phyloP scores from a whole-genome alignment of 352 stramenopile genomes.

The Globisporangium heterothallicum region DNA sequence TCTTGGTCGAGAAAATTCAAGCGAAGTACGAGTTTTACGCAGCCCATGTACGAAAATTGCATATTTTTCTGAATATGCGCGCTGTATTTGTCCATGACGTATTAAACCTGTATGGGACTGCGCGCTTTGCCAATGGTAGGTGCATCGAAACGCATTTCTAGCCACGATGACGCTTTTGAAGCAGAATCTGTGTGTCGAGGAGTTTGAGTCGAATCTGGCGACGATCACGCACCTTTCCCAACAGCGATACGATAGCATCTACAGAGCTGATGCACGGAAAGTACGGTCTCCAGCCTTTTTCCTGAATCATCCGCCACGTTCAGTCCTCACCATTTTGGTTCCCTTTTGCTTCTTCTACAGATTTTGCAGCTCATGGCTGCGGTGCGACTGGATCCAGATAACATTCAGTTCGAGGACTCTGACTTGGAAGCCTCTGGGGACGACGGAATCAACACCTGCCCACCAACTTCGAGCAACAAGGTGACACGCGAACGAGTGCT shows the following conservation, averaged over 20 bases:
- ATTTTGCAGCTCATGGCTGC: slow-evolving; percentile 79
- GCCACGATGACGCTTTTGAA: slow-evolving; percentile 69
- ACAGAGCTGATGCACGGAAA: slow-evolving; percentile 73
- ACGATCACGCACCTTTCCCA: slow-evolving; percentile 83
- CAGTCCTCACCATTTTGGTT: no score
- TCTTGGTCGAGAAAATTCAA: slow-evolving; percentile 80
- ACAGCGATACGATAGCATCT: slow-evolving; percentile 78
- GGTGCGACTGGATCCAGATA: slow-evolving; percentile 71
- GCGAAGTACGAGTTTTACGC: slow-evolving; percentile 83
- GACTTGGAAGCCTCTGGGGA: slow-evolving; percentile 43
- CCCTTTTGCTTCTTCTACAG: slow-evolving; percentile 6
- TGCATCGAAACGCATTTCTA: slow-evolving; percentile 73
- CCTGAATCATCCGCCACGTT: no score
- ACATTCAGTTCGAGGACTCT: slow-evolving; percentile 63
- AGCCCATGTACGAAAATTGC: slow-evolving; percentile 36
- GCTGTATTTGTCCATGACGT: neutral
- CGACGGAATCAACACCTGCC: slow-evolving; percentile 47
- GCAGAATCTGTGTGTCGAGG: slow-evolving; percentile 70
- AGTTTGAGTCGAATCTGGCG: slow-evolving; percentile 74
- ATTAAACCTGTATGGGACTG: no score
- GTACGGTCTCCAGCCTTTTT: no score
- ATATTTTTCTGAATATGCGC: neutral
- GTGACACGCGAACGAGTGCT: slow-evolving; percentile 62
- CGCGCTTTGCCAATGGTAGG: slow-evolving; percentile 24
- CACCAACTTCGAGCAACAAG: slow-evolving; percentile 64